Evolutionary conservation across 2,329 filamentous ascomycete genomes (phyloP).

Genomic region (Colletotrichum sp.): DNA sequence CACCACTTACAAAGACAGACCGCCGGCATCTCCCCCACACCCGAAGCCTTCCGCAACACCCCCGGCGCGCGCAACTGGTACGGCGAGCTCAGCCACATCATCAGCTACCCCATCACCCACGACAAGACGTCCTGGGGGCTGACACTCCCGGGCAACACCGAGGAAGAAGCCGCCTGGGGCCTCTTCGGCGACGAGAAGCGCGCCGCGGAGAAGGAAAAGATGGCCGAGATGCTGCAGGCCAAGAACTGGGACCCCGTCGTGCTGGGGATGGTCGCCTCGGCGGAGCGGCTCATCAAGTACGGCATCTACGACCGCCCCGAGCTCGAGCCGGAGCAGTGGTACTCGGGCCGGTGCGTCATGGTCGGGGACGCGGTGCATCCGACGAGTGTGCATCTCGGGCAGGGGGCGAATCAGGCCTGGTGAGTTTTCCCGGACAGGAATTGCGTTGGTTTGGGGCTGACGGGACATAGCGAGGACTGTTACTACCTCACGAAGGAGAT

Average conservation of each 20-base stretch:
- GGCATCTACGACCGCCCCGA: slow-evolving; percentile 30
- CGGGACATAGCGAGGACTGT: background rate
- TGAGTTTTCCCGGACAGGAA: background rate
- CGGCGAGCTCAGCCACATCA: slow-evolving; percentile 27
- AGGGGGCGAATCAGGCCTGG: slow-evolving; percentile 27
- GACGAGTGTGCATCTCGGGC: slow-evolving; percentile 29
- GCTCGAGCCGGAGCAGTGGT: slow-evolving; percentile 26
- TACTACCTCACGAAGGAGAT: background rate
- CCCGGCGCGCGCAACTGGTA: slow-evolving; percentile 28
- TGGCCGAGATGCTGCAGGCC: slow-evolving; percentile 16
- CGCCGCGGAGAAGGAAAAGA: slow-evolving; percentile 13
- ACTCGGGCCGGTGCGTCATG: slow-evolving; percentile 25
- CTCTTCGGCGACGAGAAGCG: slow-evolving; percentile 24
- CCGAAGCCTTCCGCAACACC: slow-evolving; percentile 8
- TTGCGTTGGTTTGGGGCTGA: background rate
- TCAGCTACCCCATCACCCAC: slow-evolving; percentile 26
- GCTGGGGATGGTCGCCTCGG: slow-evolving; percentile 20
- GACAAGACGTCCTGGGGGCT: slow-evolving; percentile 27
- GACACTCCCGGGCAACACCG: slow-evolving; percentile 24
- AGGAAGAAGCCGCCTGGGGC: slow-evolving; percentile 28
- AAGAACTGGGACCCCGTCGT: slow-evolving; percentile 24
- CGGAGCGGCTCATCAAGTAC: slow-evolving; percentile 29
- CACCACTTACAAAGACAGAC: slow-evolving; percentile 13
- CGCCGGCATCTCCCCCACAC: slow-evolving; percentile 24
- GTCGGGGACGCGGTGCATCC: slow-evolving; percentile 29